Evolutionary conservation across 139 green algal genomes (phyloP).

Genomic region (Asterochloris erici): DNA sequence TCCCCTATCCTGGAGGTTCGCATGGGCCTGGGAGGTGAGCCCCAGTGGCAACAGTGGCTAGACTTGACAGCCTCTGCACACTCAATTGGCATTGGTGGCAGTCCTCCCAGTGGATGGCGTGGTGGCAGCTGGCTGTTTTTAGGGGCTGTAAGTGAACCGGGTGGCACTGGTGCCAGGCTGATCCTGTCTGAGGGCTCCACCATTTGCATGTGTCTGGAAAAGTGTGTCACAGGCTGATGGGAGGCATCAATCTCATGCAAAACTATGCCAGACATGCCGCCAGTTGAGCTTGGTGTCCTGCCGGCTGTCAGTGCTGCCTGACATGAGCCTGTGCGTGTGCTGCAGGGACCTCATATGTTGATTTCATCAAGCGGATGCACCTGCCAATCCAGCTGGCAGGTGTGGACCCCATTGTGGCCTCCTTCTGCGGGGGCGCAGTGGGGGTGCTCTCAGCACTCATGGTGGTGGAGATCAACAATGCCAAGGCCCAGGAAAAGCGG

Average conservation of each 20-base stretch:
- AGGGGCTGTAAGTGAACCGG: too few relatives aligned
- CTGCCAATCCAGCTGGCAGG: conserved; percentile 86
- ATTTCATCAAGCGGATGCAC: conserved; percentile 90
- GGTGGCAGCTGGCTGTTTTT: too few relatives aligned
- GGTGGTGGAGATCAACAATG: conserved; percentile 96
- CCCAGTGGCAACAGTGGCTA: not conserved
- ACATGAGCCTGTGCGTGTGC: not conserved
- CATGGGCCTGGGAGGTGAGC: conserved; percentile 85
- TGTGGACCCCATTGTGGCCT: conserved; percentile 98
- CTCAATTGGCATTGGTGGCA: too few relatives aligned
- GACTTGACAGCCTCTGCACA: not conserved
- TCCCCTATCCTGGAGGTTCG: conserved; percentile 89
- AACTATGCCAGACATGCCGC: too few relatives aligned
- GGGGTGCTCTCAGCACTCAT: conserved; percentile 91
- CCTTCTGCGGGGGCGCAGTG: conserved; percentile 95
- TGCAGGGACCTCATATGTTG: conserved; percentile 78
- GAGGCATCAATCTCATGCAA: not conserved
- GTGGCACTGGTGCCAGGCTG: too few relatives aligned
- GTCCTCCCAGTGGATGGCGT: too few relatives aligned
- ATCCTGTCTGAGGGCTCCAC: too few relatives aligned
- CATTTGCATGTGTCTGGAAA: too few relatives aligned
- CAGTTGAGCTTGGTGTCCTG: not conserved
- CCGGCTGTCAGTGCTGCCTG: not conserved
- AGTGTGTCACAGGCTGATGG: not conserved
- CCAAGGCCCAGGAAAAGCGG: conserved; percentile 73